Evolutionary conservation across 257 asterid species (phyloP).

Genomic region (Capsicum rhomboideum): DNA sequence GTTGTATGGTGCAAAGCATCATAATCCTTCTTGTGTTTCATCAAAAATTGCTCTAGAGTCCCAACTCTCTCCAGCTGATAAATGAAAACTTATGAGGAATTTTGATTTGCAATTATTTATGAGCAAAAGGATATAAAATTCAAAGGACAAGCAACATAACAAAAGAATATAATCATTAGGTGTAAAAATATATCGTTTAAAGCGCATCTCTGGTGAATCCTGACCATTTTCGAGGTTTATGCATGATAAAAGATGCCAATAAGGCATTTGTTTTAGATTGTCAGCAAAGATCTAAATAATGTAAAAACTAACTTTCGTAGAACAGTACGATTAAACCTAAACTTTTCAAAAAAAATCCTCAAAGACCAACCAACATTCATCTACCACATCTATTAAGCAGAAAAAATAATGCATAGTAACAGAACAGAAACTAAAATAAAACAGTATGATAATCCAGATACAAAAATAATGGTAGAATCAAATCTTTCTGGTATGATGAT

Average conservation of each 20-base stretch:
- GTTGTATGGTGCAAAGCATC: slow-evolving; percentile 81
- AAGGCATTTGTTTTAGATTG: slow-evolving; percentile 77
- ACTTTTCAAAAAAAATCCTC: too few species aligned
- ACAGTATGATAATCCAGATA: too few species aligned
- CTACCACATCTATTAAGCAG: too few species aligned
- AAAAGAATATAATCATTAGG: background rate
- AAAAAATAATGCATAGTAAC: too few species aligned
- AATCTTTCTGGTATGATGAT: too few species aligned
- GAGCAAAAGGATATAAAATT: background rate
- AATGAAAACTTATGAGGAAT: background rate
- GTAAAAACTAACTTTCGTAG: too few species aligned
- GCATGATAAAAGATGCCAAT: slow-evolving; percentile 84
- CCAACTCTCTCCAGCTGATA: slow-evolving; percentile 68
- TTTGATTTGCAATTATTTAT: background rate
- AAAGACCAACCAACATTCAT: too few species aligned
- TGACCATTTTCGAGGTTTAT: slow-evolving; percentile 51
- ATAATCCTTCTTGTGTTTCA: slow-evolving; percentile 90
- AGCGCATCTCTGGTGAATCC: slow-evolving; percentile 75
- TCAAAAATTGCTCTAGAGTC: slow-evolving; percentile 68
- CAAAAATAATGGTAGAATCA: too few species aligned
- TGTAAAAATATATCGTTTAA: slow-evolving; percentile 42
- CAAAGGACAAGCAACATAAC: background rate
- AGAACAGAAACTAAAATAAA: too few species aligned
- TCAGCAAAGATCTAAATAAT: slow-evolving; percentile 8
- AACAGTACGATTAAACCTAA: too few species aligned